These are phyloP conservation scores for Lumnitzera littorea DNA, from an alignment of 345 rosid species.

Conservation along the genomic window DNA sequence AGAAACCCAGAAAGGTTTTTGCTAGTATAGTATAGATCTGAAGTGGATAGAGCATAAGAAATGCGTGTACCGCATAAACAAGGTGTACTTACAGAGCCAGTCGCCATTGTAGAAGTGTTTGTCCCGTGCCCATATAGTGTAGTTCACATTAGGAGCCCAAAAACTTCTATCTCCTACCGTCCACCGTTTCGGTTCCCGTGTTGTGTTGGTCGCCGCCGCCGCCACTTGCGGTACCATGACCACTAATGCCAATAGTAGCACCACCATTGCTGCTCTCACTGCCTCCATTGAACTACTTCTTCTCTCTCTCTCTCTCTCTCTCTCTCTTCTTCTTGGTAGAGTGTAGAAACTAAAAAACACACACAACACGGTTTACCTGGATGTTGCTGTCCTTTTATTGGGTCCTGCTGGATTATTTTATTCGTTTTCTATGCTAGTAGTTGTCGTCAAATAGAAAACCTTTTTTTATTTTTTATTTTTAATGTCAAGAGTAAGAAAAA, in stretches of 20 bases:
- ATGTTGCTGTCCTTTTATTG: too few relatives aligned
- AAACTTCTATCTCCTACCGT: conserved; percentile 55
- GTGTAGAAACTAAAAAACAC: not conserved
- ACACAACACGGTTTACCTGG: too few relatives aligned
- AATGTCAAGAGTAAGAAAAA: too few relatives aligned
- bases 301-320: conserved; percentile 17
- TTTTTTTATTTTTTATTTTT: too few relatives aligned
- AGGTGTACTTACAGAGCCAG: conserved; percentile 72
- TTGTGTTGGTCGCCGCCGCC: conserved; percentile 25
- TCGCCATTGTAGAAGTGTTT: conserved; percentile 86
- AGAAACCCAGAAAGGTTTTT: not conserved
- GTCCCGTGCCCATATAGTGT: conserved; percentile 71
- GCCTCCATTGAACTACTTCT: conserved; percentile 9
- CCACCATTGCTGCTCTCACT: conserved; percentile 7
- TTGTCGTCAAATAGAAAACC: too few relatives aligned
- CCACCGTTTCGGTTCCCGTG: conserved; percentile 49
- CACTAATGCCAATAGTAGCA: conserved; percentile 19
- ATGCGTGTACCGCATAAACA: conserved; percentile 6
- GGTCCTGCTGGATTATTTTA: too few relatives aligned
- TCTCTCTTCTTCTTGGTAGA: conserved; percentile 5
- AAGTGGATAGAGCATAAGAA: conserved; percentile 37
- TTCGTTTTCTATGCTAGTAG: too few relatives aligned
- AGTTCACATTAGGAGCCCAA: conserved; percentile 70
- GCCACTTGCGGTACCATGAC: conserved; percentile 25
- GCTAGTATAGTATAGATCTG: conserved; percentile 21